Conservation (phyloP, 345 rosid genomes). For the Pugionium dolabratum region DNA sequence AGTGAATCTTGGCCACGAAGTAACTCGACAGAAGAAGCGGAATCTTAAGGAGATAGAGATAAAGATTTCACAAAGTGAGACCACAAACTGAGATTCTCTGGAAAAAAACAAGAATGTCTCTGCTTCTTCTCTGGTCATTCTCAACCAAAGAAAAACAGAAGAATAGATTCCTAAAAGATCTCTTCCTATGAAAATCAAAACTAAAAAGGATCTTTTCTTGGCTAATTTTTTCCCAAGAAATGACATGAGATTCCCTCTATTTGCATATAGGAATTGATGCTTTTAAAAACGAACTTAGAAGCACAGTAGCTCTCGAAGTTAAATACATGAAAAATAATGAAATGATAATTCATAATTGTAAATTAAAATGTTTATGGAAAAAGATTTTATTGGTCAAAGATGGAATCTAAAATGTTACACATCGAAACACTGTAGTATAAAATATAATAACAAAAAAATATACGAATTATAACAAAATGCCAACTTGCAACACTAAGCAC, state of each 20-base stretch:
- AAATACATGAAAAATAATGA: background rate
- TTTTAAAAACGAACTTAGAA: background rate
- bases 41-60: conserved; percentile 27
- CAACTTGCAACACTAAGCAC: too few relatives aligned
- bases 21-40: conserved; percentile 30
- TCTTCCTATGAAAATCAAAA: conserved; percentile 23
- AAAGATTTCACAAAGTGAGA: conserved; percentile 34
- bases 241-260: conserved; percentile 34
- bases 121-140: conserved; percentile 6
- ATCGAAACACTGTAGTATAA: background rate
- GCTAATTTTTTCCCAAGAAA: background rate
- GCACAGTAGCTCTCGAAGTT: conserved; percentile 28
- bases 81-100: conserved; percentile 39
- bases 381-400: conserved; percentile 26
- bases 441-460: too few relatives aligned
- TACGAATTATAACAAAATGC: too few relatives aligned
- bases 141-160: conserved; percentile 37
- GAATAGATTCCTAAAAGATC: conserved; percentile 25
- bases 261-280: conserved; percentile 35
- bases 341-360: too few relatives aligned
- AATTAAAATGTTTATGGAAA: conserved; percentile 4
- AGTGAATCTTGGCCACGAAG: conserved; percentile 41
- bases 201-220: background rate
- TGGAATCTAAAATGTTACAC: background rate
- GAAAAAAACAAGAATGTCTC: conserved; percentile 23